Evolutionary conservation across 2,329 filamentous ascomycete species (phyloP).

Genomic region (Hypoxylon sp.): DNA sequence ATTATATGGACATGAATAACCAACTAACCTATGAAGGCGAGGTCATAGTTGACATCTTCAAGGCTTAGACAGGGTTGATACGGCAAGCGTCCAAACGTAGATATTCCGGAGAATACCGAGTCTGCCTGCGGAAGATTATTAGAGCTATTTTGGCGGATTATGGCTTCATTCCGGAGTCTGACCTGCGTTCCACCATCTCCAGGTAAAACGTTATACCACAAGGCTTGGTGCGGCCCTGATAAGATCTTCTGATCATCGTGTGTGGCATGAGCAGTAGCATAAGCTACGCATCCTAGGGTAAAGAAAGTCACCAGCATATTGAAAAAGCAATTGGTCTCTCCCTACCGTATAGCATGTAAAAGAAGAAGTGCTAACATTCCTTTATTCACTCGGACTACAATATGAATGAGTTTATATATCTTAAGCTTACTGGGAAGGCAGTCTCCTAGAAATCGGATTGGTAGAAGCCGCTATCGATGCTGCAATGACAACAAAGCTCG

Average conservation of each 20-base stretch:
- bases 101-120: slow-evolving; percentile 89
- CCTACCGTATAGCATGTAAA: neutral
- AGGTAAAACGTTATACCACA: slow-evolving; percentile 88
- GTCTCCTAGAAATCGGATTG: slow-evolving; percentile 28
- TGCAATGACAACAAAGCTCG: slow-evolving; percentile 35
- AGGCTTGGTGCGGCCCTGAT: slow-evolving; percentile 76
- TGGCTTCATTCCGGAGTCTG: slow-evolving; percentile 37
- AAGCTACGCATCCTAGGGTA: slow-evolving; percentile 60
- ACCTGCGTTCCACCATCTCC: slow-evolving; percentile 89
- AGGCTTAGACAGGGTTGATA: slow-evolving; percentile 83
- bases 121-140: slow-evolving; percentile 71
- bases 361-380: slow-evolving; percentile 5
- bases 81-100: slow-evolving; percentile 83
- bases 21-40: slow-evolving; percentile 82
- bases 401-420: slow-evolving; percentile 22
- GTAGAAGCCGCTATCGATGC: slow-evolving; percentile 39
- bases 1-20: slow-evolving; percentile 8
- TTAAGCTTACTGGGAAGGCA: slow-evolving; percentile 19
- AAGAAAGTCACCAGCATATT: slow-evolving; percentile 50
- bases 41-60: slow-evolving; percentile 80
- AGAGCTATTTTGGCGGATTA: slow-evolving; percentile 10
- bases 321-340: slow-evolving; percentile 10
- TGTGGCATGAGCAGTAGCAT: slow-evolving; percentile 70
- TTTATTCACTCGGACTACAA: slow-evolving; percentile 3
- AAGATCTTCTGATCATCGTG: slow-evolving; percentile 71